phyloP scores from a whole-genome alignment of 2,329 filamentous ascomycete genomes.

The Amauroascus niger region DNA sequence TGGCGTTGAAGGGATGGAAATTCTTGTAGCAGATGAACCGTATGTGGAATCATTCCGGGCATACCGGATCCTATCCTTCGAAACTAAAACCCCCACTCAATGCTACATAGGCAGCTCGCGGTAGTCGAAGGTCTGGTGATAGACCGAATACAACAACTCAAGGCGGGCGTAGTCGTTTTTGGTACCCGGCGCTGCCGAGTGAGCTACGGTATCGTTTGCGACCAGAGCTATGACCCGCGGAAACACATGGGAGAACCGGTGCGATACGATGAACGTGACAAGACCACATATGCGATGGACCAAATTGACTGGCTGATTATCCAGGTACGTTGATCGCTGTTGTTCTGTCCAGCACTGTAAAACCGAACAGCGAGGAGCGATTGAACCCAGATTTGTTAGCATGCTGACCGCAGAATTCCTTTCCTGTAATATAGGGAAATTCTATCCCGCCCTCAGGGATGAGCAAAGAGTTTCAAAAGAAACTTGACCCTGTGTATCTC shows the following conservation, averaged over 20 bases:
- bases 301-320: slow-evolving; percentile 32
- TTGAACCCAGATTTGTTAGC: background rate
- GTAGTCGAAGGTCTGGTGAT: slow-evolving; percentile 12
- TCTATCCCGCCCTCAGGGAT: slow-evolving; percentile 21
- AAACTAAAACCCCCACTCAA: background rate
- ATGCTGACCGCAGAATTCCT: background rate
- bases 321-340: slow-evolving; percentile 19
- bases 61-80: no score
- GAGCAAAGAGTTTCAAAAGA: slow-evolving; percentile 23
- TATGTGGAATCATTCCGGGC: slow-evolving; percentile 13
- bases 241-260: slow-evolving; percentile 25
- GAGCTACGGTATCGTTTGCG: slow-evolving; percentile 31
- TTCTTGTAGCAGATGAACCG: slow-evolving; percentile 29
- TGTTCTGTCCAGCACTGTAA: background rate
- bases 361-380: background rate
- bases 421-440: slow-evolving; percentile 15
- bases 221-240: slow-evolving; percentile 25
- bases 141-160: slow-evolving; percentile 10
- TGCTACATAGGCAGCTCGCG: slow-evolving; percentile 8
- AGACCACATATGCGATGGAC: slow-evolving; percentile 25
- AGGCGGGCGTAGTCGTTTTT: slow-evolving; percentile 22
- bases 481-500: slow-evolving; percentile 21
- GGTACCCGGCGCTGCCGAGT: slow-evolving; percentile 27
- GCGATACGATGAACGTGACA: slow-evolving; percentile 26
- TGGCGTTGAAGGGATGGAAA: slow-evolving; percentile 21